Evolutionary conservation across 495 filamentous ascomycete species (phyloP), one percentile per base, ranked within the genome.

Genomic region (Hypoxylon fragiforme): DNA sequence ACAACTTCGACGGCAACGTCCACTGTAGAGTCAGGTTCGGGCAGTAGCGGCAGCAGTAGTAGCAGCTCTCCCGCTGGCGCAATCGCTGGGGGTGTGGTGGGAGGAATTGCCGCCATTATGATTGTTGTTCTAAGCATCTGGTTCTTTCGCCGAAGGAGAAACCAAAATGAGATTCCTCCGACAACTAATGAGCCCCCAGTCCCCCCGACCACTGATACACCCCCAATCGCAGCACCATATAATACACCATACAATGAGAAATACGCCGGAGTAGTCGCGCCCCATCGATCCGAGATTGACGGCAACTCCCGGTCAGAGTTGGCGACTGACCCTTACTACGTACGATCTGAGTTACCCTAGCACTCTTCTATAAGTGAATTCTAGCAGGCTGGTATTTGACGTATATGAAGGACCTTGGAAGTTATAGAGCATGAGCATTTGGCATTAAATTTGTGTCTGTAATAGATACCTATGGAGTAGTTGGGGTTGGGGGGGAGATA

Each of bases 21-120:
- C 12, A 35, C 28, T n/a, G 15, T 28, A 24, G 14, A 40, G 16
- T 8, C 50, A 11, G 7, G 7, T 9, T 46, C 42, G 12, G 31
- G 3, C 3, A 4, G 5, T 9, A 28, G 24, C 24, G 12, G 3
- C 5, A 12, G 12, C 32, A 12, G 11, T 2, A 36, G 20, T 9
- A 44, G n/a, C 14, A 19, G 30, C 13, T 14, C 40, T 3, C 16
- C 15, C 5, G 42, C 28, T 13, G 57, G 52, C 14, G 15, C 52
- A 7, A 57, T 61, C 28, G 46, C 42, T 11, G 52, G 52, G 4
- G 57, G 40, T 15, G 57, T 61, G 1, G 36, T 61, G 1, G 52
- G 52, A 13, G 46, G 46, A 32, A 16, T 57, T 7, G 57, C 36
- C 2, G 22, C 35, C 13, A 28, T 56, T 20, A 40, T 14, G 2